Percentiles rank a stretch among this genome's conserved stretches.
Conservation (phyloP, 2,329 filamentous ascomycete genomes). For the Botrytis deweyae region DNA sequence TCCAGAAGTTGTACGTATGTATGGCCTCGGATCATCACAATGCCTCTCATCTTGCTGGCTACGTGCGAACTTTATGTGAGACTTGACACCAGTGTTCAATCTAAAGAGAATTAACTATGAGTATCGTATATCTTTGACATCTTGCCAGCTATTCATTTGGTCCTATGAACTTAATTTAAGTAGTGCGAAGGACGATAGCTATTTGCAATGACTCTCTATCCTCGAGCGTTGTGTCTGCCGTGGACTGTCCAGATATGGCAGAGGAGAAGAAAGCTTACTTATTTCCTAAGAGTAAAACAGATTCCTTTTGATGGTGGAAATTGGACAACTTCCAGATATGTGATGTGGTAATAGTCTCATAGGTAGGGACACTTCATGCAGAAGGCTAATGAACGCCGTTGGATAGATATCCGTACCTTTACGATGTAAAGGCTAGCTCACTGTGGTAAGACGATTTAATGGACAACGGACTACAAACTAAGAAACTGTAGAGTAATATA, state of each 20-base stretch:
- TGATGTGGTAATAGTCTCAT: neutral
- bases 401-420: neutral
- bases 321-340: rapidly evolving
- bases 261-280: neutral
- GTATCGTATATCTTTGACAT: neutral
- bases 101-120: neutral
- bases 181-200: neutral
- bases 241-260: neutral
- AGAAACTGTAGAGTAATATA: neutral
- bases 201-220: neutral
- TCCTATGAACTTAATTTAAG: rapidly evolving
- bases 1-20: neutral
- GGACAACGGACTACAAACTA: neutral
- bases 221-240: neutral
- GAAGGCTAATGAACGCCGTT: neutral
- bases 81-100: neutral
- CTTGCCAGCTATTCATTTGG: neutral
- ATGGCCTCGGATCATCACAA: neutral
- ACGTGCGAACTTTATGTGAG: neutral
- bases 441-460: neutral
- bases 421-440: neutral
- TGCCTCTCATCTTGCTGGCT: neutral
- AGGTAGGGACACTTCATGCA: neutral
- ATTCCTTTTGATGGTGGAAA: rapidly evolving
- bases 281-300: neutral